phyloP scores from a whole-genome alignment of 176 grass and related monocot species.

The Cocos nucifera region DNA sequence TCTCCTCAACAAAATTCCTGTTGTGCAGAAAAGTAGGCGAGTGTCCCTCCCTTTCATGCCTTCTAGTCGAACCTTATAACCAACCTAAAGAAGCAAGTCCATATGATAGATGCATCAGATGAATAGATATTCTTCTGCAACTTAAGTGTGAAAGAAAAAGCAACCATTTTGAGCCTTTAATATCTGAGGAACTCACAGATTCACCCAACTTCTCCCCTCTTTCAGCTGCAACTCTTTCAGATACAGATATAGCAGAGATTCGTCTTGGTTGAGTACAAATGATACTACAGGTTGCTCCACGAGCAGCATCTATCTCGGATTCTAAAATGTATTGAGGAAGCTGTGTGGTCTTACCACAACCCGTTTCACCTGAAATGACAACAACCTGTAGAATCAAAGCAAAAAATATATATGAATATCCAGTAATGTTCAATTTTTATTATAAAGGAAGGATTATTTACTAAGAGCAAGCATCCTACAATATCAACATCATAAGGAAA shows the following conservation, averaged over 20 bases:
- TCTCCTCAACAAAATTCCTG: slow-evolving; percentile 83
- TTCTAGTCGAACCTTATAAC: slow-evolving; percentile 96
- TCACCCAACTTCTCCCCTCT: slow-evolving; percentile 93
- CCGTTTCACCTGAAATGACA: slow-evolving; percentile 95
- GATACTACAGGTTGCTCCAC: slow-evolving; percentile 78
- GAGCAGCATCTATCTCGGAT: slow-evolving; percentile 85
- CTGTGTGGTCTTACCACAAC: slow-evolving; percentile 97
- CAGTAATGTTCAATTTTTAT: too few species aligned
- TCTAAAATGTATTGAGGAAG: slow-evolving; percentile 95
- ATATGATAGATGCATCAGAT: too few species aligned
- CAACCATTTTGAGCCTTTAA: background rate
- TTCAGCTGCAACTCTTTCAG: slow-evolving; percentile 97
- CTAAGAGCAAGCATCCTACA: too few species aligned
- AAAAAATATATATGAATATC: slow-evolving; percentile 13
- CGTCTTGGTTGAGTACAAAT: slow-evolving; percentile 95
- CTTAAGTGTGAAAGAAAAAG: background rate
- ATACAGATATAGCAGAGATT: slow-evolving; percentile 96
- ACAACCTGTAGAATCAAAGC: slow-evolving; percentile 52
- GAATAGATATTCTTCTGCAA: background rate
- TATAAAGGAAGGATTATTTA: too few species aligned
- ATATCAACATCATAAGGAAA: too few species aligned
- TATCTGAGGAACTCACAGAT: slow-evolving; percentile 55
- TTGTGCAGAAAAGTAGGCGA: slow-evolving; percentile 90
- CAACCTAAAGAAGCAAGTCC: slow-evolving; percentile 29
- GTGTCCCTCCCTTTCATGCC: slow-evolving; percentile 96